phyloP scores from a whole-genome alignment of 2,329 filamentous ascomycete genomes.

The Coleophoma eucalyptorum region DNA sequence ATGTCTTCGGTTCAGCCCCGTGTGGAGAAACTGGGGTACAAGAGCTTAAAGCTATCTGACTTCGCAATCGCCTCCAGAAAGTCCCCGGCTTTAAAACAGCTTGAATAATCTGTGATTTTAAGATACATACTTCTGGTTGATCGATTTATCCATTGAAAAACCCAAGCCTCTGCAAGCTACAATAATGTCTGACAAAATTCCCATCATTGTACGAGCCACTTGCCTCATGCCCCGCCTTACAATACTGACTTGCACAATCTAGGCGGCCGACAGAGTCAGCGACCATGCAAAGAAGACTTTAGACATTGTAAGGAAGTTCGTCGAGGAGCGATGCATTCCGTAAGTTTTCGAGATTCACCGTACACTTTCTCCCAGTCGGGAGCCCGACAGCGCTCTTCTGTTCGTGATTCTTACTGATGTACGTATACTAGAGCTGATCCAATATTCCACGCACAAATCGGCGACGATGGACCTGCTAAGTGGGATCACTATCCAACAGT shows the following conservation, averaged over 20 bases:
- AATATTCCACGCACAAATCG: constrained; percentile 76
- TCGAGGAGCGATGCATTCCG: constrained; percentile 92
- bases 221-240: constrained; percentile 12
- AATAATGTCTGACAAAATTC: constrained; percentile 41
- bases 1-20: constrained; percentile 8
- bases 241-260: not conserved
- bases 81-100: too few species aligned
- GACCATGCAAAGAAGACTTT: constrained; percentile 80
- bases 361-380: not conserved
- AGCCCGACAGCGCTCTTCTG: too few species aligned
- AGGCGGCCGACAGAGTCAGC: constrained; percentile 56
- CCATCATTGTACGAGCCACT: constrained; percentile 35
- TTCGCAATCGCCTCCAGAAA: too few species aligned
- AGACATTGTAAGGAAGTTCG: constrained; percentile 89
- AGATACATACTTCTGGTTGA: not conserved
- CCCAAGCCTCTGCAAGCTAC: too few species aligned
- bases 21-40: constrained; percentile 16
- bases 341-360: constrained; percentile 32
- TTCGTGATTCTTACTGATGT: not conserved
- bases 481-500: constrained; percentile 78
- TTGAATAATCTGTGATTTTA: not conserved
- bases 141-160: not conserved
- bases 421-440: constrained; percentile 61
- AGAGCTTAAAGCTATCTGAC: constrained; percentile 1
- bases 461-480: constrained; percentile 63